These are phyloP conservation scores for Globisporangium splendens DNA, from an alignment of 352 stramenopile species.

Conservation along the genomic window DNA sequence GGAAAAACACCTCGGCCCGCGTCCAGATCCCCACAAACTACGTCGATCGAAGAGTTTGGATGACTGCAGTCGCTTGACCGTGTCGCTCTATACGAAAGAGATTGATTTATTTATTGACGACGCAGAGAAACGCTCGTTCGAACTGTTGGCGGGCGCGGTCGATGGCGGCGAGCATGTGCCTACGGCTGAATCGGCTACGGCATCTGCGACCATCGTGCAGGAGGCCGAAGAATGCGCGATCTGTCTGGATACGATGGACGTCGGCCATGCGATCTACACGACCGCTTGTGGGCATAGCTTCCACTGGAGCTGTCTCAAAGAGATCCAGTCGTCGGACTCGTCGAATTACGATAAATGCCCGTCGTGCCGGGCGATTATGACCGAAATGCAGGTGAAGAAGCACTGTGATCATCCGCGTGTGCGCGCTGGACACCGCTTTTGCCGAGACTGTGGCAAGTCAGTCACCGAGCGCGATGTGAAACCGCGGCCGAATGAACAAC, in stretches of 20 bases:
- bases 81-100: conserved; percentile 40
- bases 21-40: conserved; percentile 40
- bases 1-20: conserved; percentile 53
- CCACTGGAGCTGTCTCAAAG: conserved; percentile 82
- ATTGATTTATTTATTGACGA: conserved; percentile 52
- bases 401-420: conserved; percentile 83
- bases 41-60: conserved; percentile 46
- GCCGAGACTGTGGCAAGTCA: conserved; percentile 60
- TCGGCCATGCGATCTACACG: conserved; percentile 78
- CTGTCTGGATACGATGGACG: conserved; percentile 77
- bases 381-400: conserved; percentile 82
- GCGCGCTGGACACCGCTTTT: conserved; percentile 72
- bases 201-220: conserved; percentile 36
- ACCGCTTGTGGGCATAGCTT: conserved; percentile 83
- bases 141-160: conserved; percentile 22
- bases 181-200: conserved; percentile 15
- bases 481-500: conserved; percentile 38
- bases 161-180: conserved; percentile 10
- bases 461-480: conserved; percentile 72
- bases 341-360: conserved; percentile 85
- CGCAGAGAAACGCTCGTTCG: conserved; percentile 50
- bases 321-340: conserved; percentile 74
- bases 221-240: conserved; percentile 84
- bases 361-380: conserved; percentile 71
- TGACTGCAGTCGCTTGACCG: conserved; percentile 31